These are phyloP conservation scores for Musa schizocarpa DNA, from an alignment of 176 grass and related monocot species.

Conservation along the genomic window DNA sequence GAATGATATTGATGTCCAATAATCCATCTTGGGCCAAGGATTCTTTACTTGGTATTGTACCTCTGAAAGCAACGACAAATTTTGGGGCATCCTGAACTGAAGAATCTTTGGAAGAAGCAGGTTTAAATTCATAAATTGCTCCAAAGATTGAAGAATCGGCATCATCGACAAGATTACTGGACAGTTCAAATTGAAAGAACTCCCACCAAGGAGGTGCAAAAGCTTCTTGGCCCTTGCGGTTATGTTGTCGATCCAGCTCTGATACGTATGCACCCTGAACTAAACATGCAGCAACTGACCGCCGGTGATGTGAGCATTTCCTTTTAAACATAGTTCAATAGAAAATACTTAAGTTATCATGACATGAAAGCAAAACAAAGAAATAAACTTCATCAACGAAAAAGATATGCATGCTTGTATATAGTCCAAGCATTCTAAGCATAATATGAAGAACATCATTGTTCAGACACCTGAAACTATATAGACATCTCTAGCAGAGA, in stretches of 20 bases:
- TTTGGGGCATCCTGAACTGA: constrained; percentile 43
- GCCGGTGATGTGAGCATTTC: constrained; percentile 47
- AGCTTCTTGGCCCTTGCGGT: constrained; percentile 38
- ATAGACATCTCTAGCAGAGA: neutral
- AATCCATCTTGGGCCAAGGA: constrained; percentile 67
- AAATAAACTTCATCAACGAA: neutral
- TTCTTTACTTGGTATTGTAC: constrained; percentile 73
- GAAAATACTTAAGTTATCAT: constrained; percentile 17
- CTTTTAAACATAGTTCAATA: constrained; percentile 36
- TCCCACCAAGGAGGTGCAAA: constrained; percentile 81
- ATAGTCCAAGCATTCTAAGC: neutral
- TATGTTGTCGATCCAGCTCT: constrained; percentile 75
- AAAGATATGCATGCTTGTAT: neutral
- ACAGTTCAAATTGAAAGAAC: constrained; percentile 73
- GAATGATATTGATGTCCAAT: constrained; percentile 55
- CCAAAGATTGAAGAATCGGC: constrained; percentile 70
- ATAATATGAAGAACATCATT: neutral
- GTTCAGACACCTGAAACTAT: neutral
- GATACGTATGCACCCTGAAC: constrained; percentile 86
- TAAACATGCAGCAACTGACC: constrained; percentile 74
- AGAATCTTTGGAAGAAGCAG: constrained; percentile 27
- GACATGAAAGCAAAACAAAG: constrained; percentile 15
- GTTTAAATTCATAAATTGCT: constrained; percentile 80
- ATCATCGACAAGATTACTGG: constrained; percentile 75
- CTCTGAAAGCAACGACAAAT: constrained; percentile 90